Conservation (phyloP, 2,329 filamentous ascomycete genomes). For the Penicillium sumatraense region DNA sequence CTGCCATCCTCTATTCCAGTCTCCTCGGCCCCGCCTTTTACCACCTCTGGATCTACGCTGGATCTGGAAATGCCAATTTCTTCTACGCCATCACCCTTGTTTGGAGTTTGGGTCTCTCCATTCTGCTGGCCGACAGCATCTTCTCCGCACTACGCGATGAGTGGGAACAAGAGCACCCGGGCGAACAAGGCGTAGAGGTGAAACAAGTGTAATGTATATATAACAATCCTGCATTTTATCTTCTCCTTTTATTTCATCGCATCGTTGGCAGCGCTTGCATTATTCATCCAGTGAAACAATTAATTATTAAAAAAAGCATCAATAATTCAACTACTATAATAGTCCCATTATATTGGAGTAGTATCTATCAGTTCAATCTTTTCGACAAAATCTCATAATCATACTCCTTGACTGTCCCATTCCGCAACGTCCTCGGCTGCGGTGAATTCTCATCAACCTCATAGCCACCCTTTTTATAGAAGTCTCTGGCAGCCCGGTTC, state of each 20-base stretch:
- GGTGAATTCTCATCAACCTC: conserved; percentile 58
- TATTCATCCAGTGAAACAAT: background rate
- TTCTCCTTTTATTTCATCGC: background rate
- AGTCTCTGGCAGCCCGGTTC: conserved; percentile 52
- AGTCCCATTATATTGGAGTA: background rate
- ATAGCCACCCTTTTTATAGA: conserved; percentile 59
- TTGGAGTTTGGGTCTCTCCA: conserved; percentile 87
- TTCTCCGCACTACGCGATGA: conserved; percentile 91
- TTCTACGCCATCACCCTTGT: conserved; percentile 99
- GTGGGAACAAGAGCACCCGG: conserved; percentile 88
- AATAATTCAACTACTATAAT: background rate
- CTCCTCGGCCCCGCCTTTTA: conserved; percentile 95
- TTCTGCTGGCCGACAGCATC: conserved; percentile 83
- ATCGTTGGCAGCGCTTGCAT: conserved; percentile 2
- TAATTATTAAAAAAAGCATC: background rate
- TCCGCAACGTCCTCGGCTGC: conserved; percentile 52
- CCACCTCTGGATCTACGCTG: conserved; percentile 96
- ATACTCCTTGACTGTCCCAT: conserved; percentile 53
- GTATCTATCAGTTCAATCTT: conserved; percentile 27
- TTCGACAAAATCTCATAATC: conserved; percentile 62
- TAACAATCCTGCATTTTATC: conserved; percentile 8
- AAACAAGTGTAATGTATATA: conserved; percentile 70
- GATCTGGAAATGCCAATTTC: conserved; percentile 97
- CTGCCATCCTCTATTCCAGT: conserved; percentile 82
- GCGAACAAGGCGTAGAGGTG: conserved; percentile 85